phyloP scores from a whole-genome alignment of 768 basidiomycete species.

The Suillus paluster region DNA sequence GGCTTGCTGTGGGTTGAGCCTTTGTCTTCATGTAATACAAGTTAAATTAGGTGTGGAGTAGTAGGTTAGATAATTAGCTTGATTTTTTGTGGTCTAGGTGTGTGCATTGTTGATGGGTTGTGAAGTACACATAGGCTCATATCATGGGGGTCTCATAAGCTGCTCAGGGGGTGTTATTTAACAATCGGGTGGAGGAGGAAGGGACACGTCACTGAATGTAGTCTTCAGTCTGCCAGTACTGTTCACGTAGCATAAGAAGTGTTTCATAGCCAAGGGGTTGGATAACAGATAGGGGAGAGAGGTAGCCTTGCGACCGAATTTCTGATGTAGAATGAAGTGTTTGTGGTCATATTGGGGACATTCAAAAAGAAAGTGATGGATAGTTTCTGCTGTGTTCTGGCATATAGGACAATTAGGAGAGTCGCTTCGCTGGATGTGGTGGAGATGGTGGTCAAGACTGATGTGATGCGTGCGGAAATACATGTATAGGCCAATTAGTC shows the following conservation, averaged over 20 bases:
- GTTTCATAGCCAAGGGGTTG: not conserved
- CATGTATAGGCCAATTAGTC: too few species aligned
- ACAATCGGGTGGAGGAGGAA: too few species aligned
- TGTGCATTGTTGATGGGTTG: too few species aligned
- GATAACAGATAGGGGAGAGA: conserved; percentile 11
- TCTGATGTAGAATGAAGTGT: not conserved
- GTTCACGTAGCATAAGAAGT: conserved; percentile 2
- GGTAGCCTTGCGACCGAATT: too few species aligned
- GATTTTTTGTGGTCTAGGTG: too few species aligned
- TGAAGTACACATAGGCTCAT: too few species aligned
- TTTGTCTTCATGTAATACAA: too few species aligned
- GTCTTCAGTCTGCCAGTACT: conserved; percentile 1
- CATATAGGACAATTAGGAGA: conserved; percentile 33
- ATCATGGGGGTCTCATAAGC: too few species aligned
- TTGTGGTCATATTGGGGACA: conserved; percentile 27
- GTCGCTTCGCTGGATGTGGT: conserved; percentile 27
- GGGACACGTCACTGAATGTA: not conserved
- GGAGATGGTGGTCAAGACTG: conserved; percentile 34
- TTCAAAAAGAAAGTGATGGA: conserved; percentile 32
- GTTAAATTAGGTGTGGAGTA: too few species aligned
- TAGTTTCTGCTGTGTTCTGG: conserved; percentile 27
- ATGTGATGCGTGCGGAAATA: conserved; percentile 29
- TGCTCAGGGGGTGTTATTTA: too few species aligned
- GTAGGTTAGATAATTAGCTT: too few species aligned
- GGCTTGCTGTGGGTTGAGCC: too few species aligned